These are phyloP conservation scores for Asterophora lycoperdoides DNA, from an alignment of 768 basidiomycete species.

Conservation along the genomic window DNA sequence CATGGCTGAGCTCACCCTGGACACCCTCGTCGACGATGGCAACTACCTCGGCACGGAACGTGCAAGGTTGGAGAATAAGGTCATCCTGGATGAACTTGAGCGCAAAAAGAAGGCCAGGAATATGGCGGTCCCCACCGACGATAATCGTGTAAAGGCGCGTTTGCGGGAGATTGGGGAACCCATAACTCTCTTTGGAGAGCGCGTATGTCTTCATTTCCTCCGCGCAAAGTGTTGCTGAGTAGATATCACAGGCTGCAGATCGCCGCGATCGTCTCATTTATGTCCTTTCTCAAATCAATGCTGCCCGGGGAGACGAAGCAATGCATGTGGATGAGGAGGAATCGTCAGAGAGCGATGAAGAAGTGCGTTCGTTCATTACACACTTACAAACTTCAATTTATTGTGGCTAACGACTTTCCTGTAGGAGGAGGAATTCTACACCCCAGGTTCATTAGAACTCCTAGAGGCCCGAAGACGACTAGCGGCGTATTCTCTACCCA, in stretches of 20 bases:
- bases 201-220: conserved; percentile 52
- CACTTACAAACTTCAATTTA: conserved; percentile 1
- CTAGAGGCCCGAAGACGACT: conserved; percentile 80
- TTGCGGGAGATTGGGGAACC: conserved; percentile 94
- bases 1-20: conserved; percentile 75
- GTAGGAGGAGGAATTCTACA: conserved; percentile 94
- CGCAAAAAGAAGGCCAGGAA: conserved; percentile 92
- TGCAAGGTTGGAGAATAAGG: conserved; percentile 76
- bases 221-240: conserved; percentile 9
- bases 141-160: conserved; percentile 84
- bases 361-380: conserved; percentile 37
- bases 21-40: conserved; percentile 75
- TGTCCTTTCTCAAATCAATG: conserved; percentile 90
- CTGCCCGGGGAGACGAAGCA: conserved; percentile 77
- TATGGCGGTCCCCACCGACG: conserved; percentile 96
- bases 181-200: conserved; percentile 96
- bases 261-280: conserved; percentile 93
- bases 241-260: conserved; percentile 75
- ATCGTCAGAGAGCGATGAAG: conserved; percentile 70
- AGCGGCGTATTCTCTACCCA: conserved; percentile 92
- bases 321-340: conserved; percentile 72
- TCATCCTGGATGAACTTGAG: conserved; percentile 93
- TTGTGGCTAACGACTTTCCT: conserved; percentile 1
- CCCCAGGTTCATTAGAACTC: conserved; percentile 84
- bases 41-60: conserved; percentile 71